Percentiles rank a stretch among this genome's conserved stretches.
Evolutionary conservation across 1,284 basidiomycete genomes (phyloP).

Genomic region (Dichomitus squalens): DNA sequence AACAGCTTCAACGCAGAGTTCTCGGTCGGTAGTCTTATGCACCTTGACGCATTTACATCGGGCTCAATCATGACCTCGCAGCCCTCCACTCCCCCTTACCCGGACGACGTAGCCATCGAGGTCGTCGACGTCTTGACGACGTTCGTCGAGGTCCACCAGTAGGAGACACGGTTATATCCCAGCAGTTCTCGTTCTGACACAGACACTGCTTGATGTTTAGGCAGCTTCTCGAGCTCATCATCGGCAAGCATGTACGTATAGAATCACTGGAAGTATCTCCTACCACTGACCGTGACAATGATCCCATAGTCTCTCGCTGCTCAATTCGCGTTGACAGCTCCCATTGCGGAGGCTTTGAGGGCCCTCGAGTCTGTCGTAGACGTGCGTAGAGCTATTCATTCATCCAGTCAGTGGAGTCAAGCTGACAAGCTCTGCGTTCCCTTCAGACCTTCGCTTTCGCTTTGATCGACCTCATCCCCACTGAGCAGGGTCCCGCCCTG

Average conservation of each 20-base stretch:
- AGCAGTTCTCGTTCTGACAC: background rate
- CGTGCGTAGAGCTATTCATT: background rate
- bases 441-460: background rate
- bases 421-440: too few species aligned
- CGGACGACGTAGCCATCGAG: background rate
- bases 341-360: background rate
- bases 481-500: background rate
- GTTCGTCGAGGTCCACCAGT: background rate
- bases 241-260: background rate
- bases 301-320: background rate
- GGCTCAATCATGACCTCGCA: background rate
- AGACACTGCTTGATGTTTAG: background rate
- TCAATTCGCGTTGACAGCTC: background rate
- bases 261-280: background rate
- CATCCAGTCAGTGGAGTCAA: too few species aligned
- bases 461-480: background rate
- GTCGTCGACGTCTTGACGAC: background rate
- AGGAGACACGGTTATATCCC: background rate
- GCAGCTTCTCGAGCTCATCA: background rate
- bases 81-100: background rate
- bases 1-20: background rate
- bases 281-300: too few species aligned
- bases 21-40: background rate
- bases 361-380: background rate
- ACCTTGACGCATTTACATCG: background rate